Percentiles rank a stretch among this genome's conserved stretches.
Evolutionary conservation across 768 basidiomycete species (phyloP).

Genomic region (Gloeopeniophorella convolvens): DNA sequence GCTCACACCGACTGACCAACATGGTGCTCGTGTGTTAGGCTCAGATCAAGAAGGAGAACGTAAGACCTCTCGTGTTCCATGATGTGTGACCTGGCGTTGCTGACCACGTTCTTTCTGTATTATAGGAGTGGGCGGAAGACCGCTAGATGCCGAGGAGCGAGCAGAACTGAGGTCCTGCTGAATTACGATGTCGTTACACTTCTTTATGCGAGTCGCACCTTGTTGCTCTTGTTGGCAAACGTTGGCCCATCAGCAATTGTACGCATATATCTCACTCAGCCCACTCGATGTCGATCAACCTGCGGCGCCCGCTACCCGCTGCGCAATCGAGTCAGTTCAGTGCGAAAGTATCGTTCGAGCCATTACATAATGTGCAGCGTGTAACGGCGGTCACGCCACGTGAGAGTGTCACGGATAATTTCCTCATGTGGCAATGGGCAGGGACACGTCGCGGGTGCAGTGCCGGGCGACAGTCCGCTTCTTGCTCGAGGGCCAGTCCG

Average conservation of each 20-base stretch:
- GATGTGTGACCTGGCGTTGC: neutral
- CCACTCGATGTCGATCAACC: too few species aligned
- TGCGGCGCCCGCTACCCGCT: too few species aligned
- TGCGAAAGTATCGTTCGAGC: too few species aligned
- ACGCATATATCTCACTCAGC: neutral
- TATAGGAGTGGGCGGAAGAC: slow-evolving; percentile 89
- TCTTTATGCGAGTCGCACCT: too few species aligned
- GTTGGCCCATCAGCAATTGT: slow-evolving; percentile 7
- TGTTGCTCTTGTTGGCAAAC: too few species aligned
- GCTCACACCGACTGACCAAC: slow-evolving; percentile 6
- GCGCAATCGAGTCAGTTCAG: too few species aligned
- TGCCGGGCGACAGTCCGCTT: too few species aligned
- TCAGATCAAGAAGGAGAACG: slow-evolving; percentile 99
- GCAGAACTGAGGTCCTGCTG: neutral
- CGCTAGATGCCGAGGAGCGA: slow-evolving; percentile 57
- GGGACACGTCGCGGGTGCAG: too few species aligned
- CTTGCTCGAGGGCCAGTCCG: too few species aligned
- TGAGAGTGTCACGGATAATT: neutral
- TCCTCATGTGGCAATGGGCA: neutral
- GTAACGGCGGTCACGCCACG: neutral
- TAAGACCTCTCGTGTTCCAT: slow-evolving; percentile 33
- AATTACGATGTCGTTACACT: neutral
- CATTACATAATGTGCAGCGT: too few species aligned
- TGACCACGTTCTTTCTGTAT: slow-evolving; percentile 13
- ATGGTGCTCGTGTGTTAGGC: slow-evolving; percentile 41